Percentiles rank a stretch among this genome's conserved stretches.
phyloP scores from a whole-genome alignment of 768 basidiomycete species.

The Rhizopogon vulgaris region DNA sequence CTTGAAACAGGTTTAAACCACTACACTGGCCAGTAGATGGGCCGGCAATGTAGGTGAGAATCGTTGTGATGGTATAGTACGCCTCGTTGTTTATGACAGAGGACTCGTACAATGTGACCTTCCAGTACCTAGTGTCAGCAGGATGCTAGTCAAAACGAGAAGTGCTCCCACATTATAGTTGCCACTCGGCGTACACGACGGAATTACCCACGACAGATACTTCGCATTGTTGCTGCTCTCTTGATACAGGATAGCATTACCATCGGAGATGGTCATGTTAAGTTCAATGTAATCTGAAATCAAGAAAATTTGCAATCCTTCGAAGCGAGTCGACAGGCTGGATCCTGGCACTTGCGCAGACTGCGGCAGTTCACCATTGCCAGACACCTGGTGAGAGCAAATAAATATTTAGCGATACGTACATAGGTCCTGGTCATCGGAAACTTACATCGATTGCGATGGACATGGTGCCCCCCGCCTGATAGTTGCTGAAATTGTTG shows the following conservation, averaged over 20 bases:
- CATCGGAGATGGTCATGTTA: conserved; percentile 12
- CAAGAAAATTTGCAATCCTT: conserved; percentile 35
- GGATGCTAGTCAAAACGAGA: not conserved
- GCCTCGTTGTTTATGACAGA: conserved; percentile 24
- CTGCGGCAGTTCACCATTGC: conserved; percentile 36
- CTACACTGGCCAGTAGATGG: conserved; percentile 15
- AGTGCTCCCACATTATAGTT: conserved; percentile 10
- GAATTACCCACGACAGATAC: too few species aligned
- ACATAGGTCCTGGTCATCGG: too few species aligned
- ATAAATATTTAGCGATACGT: too few species aligned
- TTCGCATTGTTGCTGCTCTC: conserved; percentile 27
- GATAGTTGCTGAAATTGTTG: not conserved
- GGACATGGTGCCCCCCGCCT: too few species aligned
- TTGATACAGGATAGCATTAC: conserved; percentile 28
- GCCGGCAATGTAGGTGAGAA: conserved; percentile 5
- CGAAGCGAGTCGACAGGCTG: conserved; percentile 6
- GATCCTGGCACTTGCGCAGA: conserved; percentile 22
- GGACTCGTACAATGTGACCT: conserved; percentile 42
- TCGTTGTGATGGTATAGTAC: conserved; percentile 36
- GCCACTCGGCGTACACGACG: too few species aligned
- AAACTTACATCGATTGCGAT: too few species aligned
- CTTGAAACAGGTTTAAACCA: conserved; percentile 20
- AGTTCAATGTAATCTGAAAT: conserved; percentile 28
- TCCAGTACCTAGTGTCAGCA: not conserved
- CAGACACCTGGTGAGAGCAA: conserved; percentile 28